phyloP scores from a whole-genome alignment of 164 flowering plant genomes.

The Umbilicus rupestris region DNA sequence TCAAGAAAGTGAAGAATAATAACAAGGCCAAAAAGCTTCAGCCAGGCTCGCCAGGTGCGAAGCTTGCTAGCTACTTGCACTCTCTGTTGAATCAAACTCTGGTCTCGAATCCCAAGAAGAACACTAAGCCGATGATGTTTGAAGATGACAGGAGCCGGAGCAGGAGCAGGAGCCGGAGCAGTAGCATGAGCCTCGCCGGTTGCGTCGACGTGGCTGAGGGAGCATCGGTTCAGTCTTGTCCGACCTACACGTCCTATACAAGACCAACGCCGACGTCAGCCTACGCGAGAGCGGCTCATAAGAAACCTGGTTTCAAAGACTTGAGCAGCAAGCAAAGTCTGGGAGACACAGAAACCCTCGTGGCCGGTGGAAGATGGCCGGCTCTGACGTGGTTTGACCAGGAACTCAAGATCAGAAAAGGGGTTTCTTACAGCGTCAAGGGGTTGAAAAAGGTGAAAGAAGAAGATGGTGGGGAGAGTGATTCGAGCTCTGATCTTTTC shows the following conservation, averaged over 20 bases:
- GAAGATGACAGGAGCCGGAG: not conserved
- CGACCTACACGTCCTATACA: not conserved
- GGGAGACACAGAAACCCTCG: not conserved
- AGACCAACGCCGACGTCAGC: not conserved
- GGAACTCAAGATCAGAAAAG: not conserved
- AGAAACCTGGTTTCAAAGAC: not conserved
- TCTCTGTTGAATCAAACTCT: slow-evolving; percentile 3
- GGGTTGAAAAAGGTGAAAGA: not conserved
- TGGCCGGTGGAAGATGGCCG: not conserved
- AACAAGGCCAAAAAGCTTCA: not conserved
- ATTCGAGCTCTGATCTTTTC: slow-evolving; percentile 93
- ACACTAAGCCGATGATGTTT: not conserved
- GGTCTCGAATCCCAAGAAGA: not conserved
- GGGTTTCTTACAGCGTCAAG: not conserved
- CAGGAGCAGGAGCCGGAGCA: not conserved
- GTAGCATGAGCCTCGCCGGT: slow-evolving; percentile 4
- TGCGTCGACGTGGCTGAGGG: not conserved
- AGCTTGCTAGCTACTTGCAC: slow-evolving; percentile 2
- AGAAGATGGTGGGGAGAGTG: slow-evolving; percentile 62
- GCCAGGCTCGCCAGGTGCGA: slow-evolving; percentile 3
- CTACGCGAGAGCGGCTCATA: not conserved
- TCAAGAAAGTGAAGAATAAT: not conserved
- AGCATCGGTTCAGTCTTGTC: slow-evolving; percentile 3
- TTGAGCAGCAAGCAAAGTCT: not conserved
- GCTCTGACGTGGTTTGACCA: slow-evolving; percentile 4